These are phyloP conservation scores for Cephalotrichum gorgonifer DNA, from an alignment of 2,329 filamentous ascomycete species.

Conservation along the genomic window DNA sequence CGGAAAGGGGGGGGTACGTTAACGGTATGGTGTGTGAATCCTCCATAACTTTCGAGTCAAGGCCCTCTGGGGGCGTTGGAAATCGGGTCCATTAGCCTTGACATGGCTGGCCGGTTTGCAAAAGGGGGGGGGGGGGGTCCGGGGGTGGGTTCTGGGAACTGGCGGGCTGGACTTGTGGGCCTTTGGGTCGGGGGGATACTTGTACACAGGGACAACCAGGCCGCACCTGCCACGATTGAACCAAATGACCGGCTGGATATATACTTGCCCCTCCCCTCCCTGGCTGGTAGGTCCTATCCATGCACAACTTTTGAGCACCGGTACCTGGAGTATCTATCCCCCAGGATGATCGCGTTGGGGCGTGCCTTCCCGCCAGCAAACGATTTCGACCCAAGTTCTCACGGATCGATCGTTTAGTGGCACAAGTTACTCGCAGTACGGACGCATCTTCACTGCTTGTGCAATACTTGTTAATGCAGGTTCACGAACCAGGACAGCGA, in stretches of 20 bases:
- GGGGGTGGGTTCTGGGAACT: slow-evolving; percentile 2
- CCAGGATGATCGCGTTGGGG: too few species aligned
- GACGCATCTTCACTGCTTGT: too few species aligned
- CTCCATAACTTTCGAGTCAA: not conserved
- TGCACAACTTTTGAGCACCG: too few species aligned
- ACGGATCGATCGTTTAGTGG: too few species aligned
- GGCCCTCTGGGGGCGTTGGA: not conserved
- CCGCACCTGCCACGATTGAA: slow-evolving; percentile 3
- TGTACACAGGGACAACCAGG: not conserved
- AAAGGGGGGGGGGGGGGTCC: slow-evolving; percentile 1
- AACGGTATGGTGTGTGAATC: not conserved
- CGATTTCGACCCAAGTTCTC: too few species aligned
- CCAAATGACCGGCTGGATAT: not conserved
- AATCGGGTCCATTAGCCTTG: not conserved
- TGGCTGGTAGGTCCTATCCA: not conserved
- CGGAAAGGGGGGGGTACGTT: not conserved
- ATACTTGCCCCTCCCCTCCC: not conserved
- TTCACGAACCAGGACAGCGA: too few species aligned
- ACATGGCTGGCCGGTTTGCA: slow-evolving; percentile 1
- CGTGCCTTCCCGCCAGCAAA: too few species aligned
- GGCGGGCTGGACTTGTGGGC: slow-evolving; percentile 4
- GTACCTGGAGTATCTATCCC: too few species aligned
- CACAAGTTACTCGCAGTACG: too few species aligned
- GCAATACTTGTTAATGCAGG: too few species aligned
- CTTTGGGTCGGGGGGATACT: slow-evolving; percentile 4